Conservation (phyloP, 768 basidiomycete species). For the Leucocoprinus birnbaumii region DNA sequence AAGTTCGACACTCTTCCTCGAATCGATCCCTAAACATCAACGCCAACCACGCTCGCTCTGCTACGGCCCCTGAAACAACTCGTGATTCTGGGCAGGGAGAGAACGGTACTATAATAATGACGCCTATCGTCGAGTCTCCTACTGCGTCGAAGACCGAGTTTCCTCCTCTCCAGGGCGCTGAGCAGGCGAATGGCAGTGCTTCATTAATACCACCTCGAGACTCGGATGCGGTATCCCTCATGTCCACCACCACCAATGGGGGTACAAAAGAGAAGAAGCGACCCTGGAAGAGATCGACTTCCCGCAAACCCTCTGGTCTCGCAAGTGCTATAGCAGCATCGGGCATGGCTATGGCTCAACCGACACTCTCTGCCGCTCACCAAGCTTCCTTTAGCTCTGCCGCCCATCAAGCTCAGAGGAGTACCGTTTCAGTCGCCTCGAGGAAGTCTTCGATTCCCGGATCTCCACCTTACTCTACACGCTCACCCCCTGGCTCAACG, state of each 20-base stretch:
- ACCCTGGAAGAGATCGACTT: slow-evolving; percentile 39
- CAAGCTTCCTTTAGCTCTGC: slow-evolving; percentile 22
- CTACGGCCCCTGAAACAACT: slow-evolving; percentile 24
- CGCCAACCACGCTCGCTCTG: slow-evolving; percentile 22
- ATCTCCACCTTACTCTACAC: slow-evolving; percentile 23
- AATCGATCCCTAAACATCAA: slow-evolving; percentile 7
- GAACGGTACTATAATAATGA: slow-evolving; percentile 17
- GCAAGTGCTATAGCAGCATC: slow-evolving; percentile 67
- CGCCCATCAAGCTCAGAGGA: background rate
- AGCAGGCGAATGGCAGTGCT: slow-evolving; percentile 12
- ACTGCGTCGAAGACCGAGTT: slow-evolving; percentile 32
- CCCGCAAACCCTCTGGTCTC: slow-evolving; percentile 54
- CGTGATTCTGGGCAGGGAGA: slow-evolving; percentile 4
- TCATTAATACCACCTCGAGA: slow-evolving; percentile 14
- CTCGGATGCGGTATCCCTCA: slow-evolving; percentile 20
- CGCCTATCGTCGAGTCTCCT: slow-evolving; percentile 45
- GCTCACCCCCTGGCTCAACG: slow-evolving; percentile 22
- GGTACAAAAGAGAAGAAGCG: slow-evolving; percentile 31
- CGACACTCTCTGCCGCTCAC: slow-evolving; percentile 45
- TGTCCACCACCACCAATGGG: slow-evolving; percentile 20
- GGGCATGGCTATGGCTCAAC: slow-evolving; percentile 64
- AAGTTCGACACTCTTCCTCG: slow-evolving; percentile 5
- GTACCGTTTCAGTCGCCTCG: background rate
- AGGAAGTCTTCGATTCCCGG: slow-evolving; percentile 13
- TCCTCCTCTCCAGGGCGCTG: slow-evolving; percentile 9